Evolutionary conservation across 169 alveolate species (phyloP).

Genomic region (Cryptosporidium bovis): DNA sequence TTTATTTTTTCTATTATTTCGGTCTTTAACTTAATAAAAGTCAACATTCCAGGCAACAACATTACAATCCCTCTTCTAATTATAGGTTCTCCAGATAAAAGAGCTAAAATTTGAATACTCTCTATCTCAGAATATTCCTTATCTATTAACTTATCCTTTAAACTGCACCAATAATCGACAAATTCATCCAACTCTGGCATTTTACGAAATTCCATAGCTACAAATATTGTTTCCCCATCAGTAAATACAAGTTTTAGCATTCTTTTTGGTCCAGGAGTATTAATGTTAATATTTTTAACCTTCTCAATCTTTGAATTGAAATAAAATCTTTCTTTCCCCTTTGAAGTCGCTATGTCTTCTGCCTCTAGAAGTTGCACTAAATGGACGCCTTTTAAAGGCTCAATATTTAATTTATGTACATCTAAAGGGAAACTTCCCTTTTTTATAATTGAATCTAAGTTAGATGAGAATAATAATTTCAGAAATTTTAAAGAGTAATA

Average conservation of each 20-base stretch:
- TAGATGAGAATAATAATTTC: slow-evolving; percentile 15
- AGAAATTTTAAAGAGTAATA: slow-evolving; percentile 10
- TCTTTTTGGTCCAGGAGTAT: slow-evolving; percentile 22
- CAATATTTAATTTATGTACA: slow-evolving; percentile 15
- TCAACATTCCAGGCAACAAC: slow-evolving; percentile 42
- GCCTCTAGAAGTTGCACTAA: slow-evolving; percentile 60
- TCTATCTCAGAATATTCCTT: not conserved
- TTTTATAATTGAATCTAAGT: slow-evolving; percentile 29
- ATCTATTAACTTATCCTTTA: not conserved
- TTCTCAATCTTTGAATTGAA: not conserved
- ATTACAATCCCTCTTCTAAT: slow-evolving; percentile 47
- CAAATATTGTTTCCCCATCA: slow-evolving; percentile 31
- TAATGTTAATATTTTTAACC: not conserved
- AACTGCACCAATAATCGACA: slow-evolving; percentile 20
- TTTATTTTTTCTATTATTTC: not conserved
- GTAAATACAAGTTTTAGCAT: slow-evolving; percentile 50
- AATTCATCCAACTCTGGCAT: slow-evolving; percentile 55
- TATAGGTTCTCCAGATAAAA: slow-evolving; percentile 60
- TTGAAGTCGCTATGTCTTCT: slow-evolving; percentile 33
- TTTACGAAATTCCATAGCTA: slow-evolving; percentile 46
- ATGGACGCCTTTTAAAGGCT: slow-evolving; percentile 31
- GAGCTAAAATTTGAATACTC: slow-evolving; percentile 22
- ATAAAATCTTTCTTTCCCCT: slow-evolving; percentile 22
- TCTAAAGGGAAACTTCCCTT: slow-evolving; percentile 55
- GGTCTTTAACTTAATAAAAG: slow-evolving; percentile 10